Conservation (phyloP, 1,284 basidiomycete genomes). For the Ganoderma sinense region DNA sequence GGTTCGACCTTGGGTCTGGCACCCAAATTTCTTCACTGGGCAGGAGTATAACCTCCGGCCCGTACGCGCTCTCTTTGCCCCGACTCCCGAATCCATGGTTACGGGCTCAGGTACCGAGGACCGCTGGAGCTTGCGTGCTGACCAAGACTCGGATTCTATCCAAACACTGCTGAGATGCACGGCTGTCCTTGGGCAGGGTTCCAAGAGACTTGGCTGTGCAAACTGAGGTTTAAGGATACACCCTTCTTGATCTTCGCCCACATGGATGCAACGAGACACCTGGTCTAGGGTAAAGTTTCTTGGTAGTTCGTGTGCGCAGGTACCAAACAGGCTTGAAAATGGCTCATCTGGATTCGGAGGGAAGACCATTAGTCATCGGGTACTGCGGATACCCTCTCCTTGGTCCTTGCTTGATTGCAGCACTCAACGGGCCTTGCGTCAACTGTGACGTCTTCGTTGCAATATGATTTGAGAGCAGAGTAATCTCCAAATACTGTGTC, state of each 20-base stretch:
- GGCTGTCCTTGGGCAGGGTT: not conserved
- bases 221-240: not conserved
- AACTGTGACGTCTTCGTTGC: not conserved
- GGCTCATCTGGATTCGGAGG: not conserved
- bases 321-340: not conserved
- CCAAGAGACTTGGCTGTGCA: constrained; percentile 1
- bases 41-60: not conserved
- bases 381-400: not conserved
- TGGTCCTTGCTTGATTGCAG: not conserved
- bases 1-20: not conserved
- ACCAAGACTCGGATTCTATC: not conserved
- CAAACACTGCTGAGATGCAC: not conserved
- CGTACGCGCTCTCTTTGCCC: not conserved
- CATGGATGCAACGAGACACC: not conserved
- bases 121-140: not conserved
- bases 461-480: not conserved
- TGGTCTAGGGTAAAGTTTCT: not conserved
- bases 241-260: not conserved
- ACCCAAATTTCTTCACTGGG: not conserved
- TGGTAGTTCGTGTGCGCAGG: not conserved
- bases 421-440: not conserved
- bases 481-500: not conserved
- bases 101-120: not conserved
- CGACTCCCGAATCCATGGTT: not conserved
- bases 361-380: not conserved